A percentile compares a stretch with the other conserved stretches of the same genome.
Conservation (phyloP, 768 basidiomycete species). For the Psilocybe subaeruginosa region DNA sequence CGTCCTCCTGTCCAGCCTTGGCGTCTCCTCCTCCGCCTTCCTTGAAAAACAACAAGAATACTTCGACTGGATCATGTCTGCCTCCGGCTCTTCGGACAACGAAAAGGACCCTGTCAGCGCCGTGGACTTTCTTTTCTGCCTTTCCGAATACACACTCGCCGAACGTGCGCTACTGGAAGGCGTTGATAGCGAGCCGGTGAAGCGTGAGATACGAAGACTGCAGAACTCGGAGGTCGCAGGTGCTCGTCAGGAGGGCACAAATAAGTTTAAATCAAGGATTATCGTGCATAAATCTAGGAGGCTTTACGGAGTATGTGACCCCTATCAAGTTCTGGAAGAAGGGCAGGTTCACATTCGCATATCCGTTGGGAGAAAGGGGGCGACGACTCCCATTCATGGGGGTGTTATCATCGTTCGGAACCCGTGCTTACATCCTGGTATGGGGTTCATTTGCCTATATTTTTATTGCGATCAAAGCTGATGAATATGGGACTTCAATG, state of each 20-base stretch:
- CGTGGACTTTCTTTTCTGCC: slow-evolving; percentile 57
- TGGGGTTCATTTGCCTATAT: background rate
- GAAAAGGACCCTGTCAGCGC: slow-evolving; percentile 45
- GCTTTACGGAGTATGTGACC: slow-evolving; percentile 71
- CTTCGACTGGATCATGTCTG: slow-evolving; percentile 58
- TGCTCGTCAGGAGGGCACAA: slow-evolving; percentile 49
- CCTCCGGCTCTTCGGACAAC: slow-evolving; percentile 27
- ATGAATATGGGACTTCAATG: too few relatives aligned
- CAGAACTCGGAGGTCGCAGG: slow-evolving; percentile 55
- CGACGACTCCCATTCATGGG: slow-evolving; percentile 56
- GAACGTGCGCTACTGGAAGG: slow-evolving; percentile 60
- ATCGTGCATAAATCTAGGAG: slow-evolving; percentile 64
- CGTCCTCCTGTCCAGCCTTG: slow-evolving; percentile 65
- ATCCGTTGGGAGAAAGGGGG: slow-evolving; percentile 51
- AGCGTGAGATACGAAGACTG: slow-evolving; percentile 39
- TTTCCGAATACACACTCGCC: slow-evolving; percentile 49
- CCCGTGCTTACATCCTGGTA: slow-evolving; percentile 71
- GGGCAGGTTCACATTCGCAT: slow-evolving; percentile 69
- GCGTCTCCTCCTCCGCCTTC: slow-evolving; percentile 56
- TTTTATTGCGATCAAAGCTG: background rate
- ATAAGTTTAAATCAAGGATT: slow-evolving; percentile 58
- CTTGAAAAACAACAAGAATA: slow-evolving; percentile 60
- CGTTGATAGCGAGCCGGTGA: slow-evolving; percentile 45
- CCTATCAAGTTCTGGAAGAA: slow-evolving; percentile 61
- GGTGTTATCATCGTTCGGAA: slow-evolving; percentile 70